These are phyloP conservation scores for Gleditsia sinensis DNA, from an alignment of 306 rosid genomes.

Conservation along the genomic window DNA sequence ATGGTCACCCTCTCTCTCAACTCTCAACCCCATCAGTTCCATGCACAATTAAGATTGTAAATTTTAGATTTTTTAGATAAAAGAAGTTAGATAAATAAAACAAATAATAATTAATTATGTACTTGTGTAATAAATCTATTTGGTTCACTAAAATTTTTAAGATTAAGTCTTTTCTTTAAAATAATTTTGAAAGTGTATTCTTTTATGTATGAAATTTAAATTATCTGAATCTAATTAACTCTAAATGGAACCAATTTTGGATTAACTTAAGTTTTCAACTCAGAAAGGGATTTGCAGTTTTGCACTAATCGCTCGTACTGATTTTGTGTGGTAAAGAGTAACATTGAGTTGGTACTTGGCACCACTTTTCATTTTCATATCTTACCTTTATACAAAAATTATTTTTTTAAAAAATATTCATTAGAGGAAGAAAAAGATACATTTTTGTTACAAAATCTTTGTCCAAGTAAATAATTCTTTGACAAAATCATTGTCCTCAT, in stretches of 20 bases:
- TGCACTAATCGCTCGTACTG: slow-evolving; percentile 43
- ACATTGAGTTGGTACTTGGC: slow-evolving; percentile 58
- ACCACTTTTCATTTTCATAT: slow-evolving; percentile 48
- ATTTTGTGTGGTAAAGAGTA: slow-evolving; percentile 53
- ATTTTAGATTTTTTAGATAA: no score
- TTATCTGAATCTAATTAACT: slow-evolving; percentile 57
- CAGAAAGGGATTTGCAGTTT: slow-evolving; percentile 48
- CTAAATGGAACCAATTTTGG: slow-evolving; percentile 36
- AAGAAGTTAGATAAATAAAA: no score
- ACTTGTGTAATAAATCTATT: no score
- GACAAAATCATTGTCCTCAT: not conserved
- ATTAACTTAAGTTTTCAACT: slow-evolving; percentile 49
- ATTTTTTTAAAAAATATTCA: not conserved
- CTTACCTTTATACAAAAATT: slow-evolving; percentile 26
- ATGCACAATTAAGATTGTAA: not conserved
- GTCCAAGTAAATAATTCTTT: slow-evolving; percentile 1
- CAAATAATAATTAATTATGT: no score
- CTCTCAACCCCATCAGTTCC: no score
- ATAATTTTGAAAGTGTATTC: no score
- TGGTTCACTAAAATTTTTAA: no score
- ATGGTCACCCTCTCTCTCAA: no score
- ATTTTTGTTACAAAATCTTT: slow-evolving; percentile 15
- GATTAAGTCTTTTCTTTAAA: no score
- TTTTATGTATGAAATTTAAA: slow-evolving; percentile 28
- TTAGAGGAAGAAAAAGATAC: not conserved